phyloP scores from a whole-genome alignment of 2,329 filamentous ascomycete genomes.

The Colletotrichum sp. region DNA sequence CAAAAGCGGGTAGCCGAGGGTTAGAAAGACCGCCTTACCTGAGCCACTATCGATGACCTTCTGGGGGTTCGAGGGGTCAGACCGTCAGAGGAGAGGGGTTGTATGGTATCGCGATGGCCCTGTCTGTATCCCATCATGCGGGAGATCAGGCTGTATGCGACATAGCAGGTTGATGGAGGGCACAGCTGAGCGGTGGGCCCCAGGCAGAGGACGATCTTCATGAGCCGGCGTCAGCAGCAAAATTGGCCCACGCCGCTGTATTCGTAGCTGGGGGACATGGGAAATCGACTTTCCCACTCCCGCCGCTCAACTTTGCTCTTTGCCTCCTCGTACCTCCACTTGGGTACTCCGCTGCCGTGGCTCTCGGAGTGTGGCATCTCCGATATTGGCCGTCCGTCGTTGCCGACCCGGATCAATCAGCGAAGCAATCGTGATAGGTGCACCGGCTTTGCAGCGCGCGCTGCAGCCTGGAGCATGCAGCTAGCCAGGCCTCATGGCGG shows the following conservation, averaged over 20 bases:
- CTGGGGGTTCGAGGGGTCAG: neutral
- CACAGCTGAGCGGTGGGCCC: slow-evolving; percentile 4
- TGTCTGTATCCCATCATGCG: neutral
- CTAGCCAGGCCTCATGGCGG: neutral
- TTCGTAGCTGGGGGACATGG: neutral
- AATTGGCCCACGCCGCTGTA: neutral
- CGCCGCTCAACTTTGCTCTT: neutral
- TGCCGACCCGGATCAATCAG: slow-evolving; percentile 4
- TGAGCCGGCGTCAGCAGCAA: neutral
- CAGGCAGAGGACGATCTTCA: slow-evolving; percentile 7
- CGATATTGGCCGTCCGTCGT: neutral
- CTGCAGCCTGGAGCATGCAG: slow-evolving; percentile 1
- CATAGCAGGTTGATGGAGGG: neutral
- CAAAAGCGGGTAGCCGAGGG: slow-evolving; percentile 9
- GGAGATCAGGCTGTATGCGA: neutral
- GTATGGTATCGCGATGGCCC: neutral
- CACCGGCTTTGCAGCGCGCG: neutral
- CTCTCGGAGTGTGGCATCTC: slow-evolving; percentile 1
- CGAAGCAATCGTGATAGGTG: slow-evolving; percentile 5
- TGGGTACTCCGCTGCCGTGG: slow-evolving; percentile 8
- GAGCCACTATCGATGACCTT: neutral
- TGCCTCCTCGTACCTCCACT: slow-evolving; percentile 6
- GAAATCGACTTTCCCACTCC: slow-evolving; percentile 10
- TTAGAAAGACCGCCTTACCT: slow-evolving; percentile 1
- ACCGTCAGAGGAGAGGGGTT: neutral